Evolutionary conservation across 495 filamentous ascomycete genomes (phyloP).

Genomic region (Neurospora terricola): DNA sequence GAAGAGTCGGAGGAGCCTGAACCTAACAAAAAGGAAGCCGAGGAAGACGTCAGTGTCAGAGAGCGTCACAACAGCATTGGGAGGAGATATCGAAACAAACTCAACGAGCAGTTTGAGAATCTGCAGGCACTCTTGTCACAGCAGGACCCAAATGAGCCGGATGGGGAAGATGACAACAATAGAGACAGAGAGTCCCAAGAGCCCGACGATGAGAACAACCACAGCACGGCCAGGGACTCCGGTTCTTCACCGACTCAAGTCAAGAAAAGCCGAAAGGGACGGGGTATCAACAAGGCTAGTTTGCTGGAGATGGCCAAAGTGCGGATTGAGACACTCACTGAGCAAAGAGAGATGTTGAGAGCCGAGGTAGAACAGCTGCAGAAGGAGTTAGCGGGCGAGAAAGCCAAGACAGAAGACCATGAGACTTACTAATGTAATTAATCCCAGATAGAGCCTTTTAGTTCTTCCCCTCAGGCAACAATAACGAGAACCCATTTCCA

Average conservation of each 20-base stretch:
- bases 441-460: neutral
- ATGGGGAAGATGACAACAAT: neutral
- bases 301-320: constrained; percentile 13
- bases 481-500: neutral
- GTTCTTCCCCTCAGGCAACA: neutral
- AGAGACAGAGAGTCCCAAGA: neutral
- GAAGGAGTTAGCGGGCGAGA: neutral
- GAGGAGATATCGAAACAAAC: constrained; percentile 23
- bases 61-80: constrained; percentile 22
- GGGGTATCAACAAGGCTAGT: constrained; percentile 14
- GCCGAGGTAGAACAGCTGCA: constrained; percentile 1
- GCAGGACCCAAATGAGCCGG: neutral
- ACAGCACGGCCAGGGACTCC: neutral
- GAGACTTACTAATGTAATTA: neutral
- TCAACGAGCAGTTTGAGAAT: constrained; percentile 19
- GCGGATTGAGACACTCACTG: constrained; percentile 6
- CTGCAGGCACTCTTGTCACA: constrained; percentile 12
- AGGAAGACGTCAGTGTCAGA: neutral
- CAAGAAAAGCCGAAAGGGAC: neutral
- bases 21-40: neutral
- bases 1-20: neutral
- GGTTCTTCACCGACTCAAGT: neutral
- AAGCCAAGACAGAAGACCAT: neutral
- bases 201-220: neutral
- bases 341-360: constrained; percentile 6